Conservation (phyloP, 2,329 filamentous ascomycete species). For the Penicillium sp. region DNA sequence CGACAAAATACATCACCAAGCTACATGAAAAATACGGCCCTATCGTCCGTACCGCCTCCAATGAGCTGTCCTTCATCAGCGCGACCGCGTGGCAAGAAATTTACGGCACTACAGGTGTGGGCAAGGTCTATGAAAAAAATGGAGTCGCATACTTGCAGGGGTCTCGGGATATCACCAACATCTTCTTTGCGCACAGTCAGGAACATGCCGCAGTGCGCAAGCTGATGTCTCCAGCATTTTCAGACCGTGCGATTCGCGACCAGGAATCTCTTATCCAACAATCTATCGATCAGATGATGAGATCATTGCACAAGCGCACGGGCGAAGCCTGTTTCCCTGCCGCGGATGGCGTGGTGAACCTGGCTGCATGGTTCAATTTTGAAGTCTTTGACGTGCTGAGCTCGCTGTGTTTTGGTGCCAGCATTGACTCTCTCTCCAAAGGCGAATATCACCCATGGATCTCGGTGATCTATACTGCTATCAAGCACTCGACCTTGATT, state of each 20-base stretch:
- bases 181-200: not conserved
- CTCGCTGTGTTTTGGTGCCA: conserved; percentile 23
- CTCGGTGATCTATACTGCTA: conserved; percentile 9
- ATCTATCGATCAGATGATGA: conserved; percentile 8
- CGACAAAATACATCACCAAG: conserved; percentile 1
- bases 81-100: conserved; percentile 3
- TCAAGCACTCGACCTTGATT: conserved; percentile 7
- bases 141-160: conserved; percentile 1
- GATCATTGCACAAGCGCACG: conserved; percentile 1
- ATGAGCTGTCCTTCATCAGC: conserved; percentile 8
- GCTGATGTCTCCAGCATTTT: conserved; percentile 4
- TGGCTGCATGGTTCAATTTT: conserved; percentile 23
- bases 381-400: conserved; percentile 25
- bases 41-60: conserved; percentile 5
- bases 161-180: not conserved
- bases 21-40: conserved; percentile 10
- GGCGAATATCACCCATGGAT: conserved; percentile 29
- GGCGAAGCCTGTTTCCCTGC: conserved; percentile 2
- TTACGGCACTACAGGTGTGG: conserved; percentile 1
- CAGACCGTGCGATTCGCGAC: conserved; percentile 3
- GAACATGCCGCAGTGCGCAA: not conserved
- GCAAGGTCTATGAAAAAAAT: not conserved
- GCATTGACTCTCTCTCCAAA: conserved; percentile 16
- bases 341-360: conserved; percentile 10
- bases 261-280: conserved; percentile 1